phyloP scores from a whole-genome alignment of 2,329 filamentous ascomycete species.

The Tolypocladium ovalisporum region DNA sequence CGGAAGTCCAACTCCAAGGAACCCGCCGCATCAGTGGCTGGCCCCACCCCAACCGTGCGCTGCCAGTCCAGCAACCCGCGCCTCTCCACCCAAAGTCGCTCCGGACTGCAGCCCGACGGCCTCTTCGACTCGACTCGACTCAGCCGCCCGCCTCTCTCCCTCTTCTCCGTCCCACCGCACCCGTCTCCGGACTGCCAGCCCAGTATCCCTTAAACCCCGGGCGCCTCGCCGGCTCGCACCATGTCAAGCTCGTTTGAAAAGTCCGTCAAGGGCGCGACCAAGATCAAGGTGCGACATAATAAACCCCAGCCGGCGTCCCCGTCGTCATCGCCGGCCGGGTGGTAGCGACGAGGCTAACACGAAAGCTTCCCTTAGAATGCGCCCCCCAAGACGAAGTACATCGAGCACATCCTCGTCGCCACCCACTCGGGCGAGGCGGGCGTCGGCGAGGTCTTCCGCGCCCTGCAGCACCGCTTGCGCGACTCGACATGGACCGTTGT shows the following conservation, averaged over 20 bases:
- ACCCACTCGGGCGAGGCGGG: slow-evolving; percentile 92
- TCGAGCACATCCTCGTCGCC: slow-evolving; percentile 92
- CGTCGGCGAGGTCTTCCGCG: slow-evolving; percentile 90
- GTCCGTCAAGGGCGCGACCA: slow-evolving; percentile 96
- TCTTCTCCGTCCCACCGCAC: slow-evolving; percentile 2
- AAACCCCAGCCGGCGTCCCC: background rate
- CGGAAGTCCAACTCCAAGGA: background rate
- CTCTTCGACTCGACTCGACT: background rate
- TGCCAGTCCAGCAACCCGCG: background rate
- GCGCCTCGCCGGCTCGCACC: slow-evolving; percentile 9
- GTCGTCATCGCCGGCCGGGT: background rate
- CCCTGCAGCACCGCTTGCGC: slow-evolving; percentile 75
- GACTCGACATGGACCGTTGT: slow-evolving; percentile 99
- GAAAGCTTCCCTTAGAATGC: slow-evolving; percentile 54
- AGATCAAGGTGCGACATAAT: slow-evolving; percentile 64
- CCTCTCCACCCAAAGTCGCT: background rate
- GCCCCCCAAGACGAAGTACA: slow-evolving; percentile 97
- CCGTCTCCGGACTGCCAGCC: background rate
- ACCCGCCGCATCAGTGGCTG: background rate
- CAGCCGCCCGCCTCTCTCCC: background rate
- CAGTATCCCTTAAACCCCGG: background rate
- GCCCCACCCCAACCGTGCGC: background rate
- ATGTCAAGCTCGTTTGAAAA: slow-evolving; percentile 95
- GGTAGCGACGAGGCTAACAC: background rate
- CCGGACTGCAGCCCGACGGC: background rate